Evolutionary conservation across 257 asterid species (phyloP).

Genomic region (Solanum tarapatanum): DNA sequence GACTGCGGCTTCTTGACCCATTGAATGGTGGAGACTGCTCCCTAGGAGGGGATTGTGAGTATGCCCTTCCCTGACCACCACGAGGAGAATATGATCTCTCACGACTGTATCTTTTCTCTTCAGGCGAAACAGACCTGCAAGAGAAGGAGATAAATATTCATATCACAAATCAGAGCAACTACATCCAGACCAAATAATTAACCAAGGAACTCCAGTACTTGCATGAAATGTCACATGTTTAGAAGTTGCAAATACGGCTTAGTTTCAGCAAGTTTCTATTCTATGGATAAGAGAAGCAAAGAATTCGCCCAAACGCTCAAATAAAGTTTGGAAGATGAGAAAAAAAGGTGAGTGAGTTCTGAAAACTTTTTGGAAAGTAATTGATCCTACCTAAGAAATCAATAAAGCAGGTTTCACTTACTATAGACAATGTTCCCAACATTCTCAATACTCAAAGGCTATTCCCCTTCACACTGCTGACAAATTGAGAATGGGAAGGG

Average conservation of each 20-base stretch:
- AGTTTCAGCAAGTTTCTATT: neutral
- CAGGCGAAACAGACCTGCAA: conserved; percentile 65
- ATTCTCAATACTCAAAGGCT: neutral
- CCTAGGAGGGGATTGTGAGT: conserved; percentile 35
- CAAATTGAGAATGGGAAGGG: neutral
- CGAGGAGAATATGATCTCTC: conserved; percentile 24
- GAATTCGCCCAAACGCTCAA: neutral
- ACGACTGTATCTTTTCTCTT: conserved; percentile 46
- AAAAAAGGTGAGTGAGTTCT: neutral
- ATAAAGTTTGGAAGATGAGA: neutral
- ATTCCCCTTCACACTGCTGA: neutral
- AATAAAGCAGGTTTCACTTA: neutral
- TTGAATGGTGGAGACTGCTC: conserved; percentile 15
- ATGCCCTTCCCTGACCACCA: conserved; percentile 11
- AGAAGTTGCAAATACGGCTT: neutral
- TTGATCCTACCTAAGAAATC: neutral
- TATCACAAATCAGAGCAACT: neutral
- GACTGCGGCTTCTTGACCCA: conserved; percentile 33
- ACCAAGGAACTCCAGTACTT: neutral
- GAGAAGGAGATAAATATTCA: neutral
- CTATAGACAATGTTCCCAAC: neutral
- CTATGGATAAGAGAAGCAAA: neutral
- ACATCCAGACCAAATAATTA: neutral
- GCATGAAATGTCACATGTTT: neutral
- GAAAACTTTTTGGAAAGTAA: neutral